These are phyloP conservation scores for Medakamo hakoo DNA, from an alignment of 139 green algal species.

Conservation along the genomic window DNA sequence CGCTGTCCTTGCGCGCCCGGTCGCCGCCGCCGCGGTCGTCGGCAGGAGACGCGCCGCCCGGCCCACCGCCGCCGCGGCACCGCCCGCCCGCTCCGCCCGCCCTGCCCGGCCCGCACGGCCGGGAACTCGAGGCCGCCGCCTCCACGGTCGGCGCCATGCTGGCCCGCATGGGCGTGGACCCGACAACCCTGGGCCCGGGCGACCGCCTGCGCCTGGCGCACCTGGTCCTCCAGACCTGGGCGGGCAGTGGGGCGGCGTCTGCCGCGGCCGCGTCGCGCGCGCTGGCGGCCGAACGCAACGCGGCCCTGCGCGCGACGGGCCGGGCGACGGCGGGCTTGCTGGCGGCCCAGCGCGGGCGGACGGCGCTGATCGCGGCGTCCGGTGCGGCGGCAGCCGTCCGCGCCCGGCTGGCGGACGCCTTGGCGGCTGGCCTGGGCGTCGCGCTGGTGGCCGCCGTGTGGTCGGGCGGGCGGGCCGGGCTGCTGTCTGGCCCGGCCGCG, in stretches of 20 bases:
- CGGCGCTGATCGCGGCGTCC: conserved; percentile 11
- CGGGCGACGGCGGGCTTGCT: not conserved
- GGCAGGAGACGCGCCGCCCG: not conserved
- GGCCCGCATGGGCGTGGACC: conserved; percentile 2
- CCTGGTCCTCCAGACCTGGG: conserved; percentile 14
- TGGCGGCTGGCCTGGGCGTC: not conserved
- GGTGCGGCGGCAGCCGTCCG: conserved; percentile 2
- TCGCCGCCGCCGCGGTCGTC: not conserved
- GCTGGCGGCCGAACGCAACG: not conserved
- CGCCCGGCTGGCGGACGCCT: not conserved
- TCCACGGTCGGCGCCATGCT: conserved; percentile 8
- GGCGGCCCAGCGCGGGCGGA: conserved; percentile 6
- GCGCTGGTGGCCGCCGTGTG: not conserved
- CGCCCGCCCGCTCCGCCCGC: not conserved
- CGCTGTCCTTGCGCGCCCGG: not conserved
- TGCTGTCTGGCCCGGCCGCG: no score
- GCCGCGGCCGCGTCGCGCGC: conserved; percentile 1
- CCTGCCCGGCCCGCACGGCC: not conserved
- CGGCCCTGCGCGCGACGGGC: not conserved
- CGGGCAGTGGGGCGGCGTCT: conserved; percentile 8
- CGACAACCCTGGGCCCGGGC: conserved; percentile 1
- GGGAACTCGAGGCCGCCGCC: conserved; percentile 5
- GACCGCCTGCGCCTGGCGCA: conserved; percentile 16
- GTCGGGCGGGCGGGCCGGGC: no score
- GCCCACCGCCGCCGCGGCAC: not conserved